Conservation (phyloP, 495 filamentous ascomycete genomes). For the Glarea lozoyensis region DNA sequence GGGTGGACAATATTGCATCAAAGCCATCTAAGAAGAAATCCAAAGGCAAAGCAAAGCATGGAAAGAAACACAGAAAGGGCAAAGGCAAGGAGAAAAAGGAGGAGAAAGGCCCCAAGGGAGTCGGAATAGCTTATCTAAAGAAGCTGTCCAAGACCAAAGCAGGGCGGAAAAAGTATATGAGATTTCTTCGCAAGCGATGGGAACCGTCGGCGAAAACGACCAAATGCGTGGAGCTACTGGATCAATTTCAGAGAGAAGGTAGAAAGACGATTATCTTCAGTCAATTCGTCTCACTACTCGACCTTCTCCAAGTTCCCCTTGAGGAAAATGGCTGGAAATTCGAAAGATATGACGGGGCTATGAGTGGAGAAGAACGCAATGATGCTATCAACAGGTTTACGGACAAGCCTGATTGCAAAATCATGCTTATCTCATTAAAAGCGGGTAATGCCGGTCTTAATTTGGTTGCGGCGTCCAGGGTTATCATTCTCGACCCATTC, state of each 20-base stretch:
- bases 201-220: slow-evolving; percentile 70
- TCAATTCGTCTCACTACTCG: slow-evolving; percentile 84
- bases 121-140: slow-evolving; percentile 51
- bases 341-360: slow-evolving; percentile 79
- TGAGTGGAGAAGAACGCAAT: slow-evolving; percentile 61
- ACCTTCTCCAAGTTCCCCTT: slow-evolving; percentile 87
- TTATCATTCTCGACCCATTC: slow-evolving; percentile 91
- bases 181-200: slow-evolving; percentile 65
- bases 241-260: slow-evolving; percentile 19
- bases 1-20: slow-evolving; percentile 15
- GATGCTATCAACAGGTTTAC: slow-evolving; percentile 66
- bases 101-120: slow-evolving; percentile 5
- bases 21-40: slow-evolving; percentile 9
- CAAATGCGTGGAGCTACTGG: slow-evolving; percentile 62
- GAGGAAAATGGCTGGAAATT: slow-evolving; percentile 44
- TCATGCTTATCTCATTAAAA: slow-evolving; percentile 85
- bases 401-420: slow-evolving; percentile 49
- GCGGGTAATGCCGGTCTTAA: slow-evolving; percentile 91
- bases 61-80: slow-evolving; percentile 20
- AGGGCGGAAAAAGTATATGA: slow-evolving; percentile 49
- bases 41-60: slow-evolving; percentile 2
- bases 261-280: slow-evolving; percentile 92
- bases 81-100: slow-evolving; percentile 31
- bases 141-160: slow-evolving; percentile 50
- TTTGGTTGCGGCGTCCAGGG: slow-evolving; percentile 73